A percentile compares a stretch with the other conserved stretches of the same genome.
Conservation (phyloP, 129 eudicot species). For the Flaveria trinervia region DNA sequence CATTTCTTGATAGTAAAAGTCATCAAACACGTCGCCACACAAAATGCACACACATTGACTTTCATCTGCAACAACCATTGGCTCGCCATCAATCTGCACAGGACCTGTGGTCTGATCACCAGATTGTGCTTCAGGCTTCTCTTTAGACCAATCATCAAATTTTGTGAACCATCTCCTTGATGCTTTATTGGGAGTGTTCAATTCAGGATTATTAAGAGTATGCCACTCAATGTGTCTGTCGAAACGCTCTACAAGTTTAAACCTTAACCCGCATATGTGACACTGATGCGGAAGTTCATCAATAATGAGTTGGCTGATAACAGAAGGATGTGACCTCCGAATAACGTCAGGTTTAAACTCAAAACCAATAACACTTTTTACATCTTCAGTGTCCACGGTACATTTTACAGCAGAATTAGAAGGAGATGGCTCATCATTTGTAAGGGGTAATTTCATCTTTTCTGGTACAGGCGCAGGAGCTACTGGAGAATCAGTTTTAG, state of each 20-base stretch:
- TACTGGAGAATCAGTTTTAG: constrained; percentile 34
- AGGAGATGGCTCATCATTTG: constrained; percentile 35
- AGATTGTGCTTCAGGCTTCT: constrained; percentile 33
- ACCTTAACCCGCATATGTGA: constrained; percentile 62
- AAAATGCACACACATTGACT: constrained; percentile 78
- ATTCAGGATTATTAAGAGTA: constrained; percentile 34
- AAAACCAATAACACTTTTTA: constrained; percentile 64
- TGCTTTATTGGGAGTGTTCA: constrained; percentile 26
- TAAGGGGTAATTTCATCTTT: constrained; percentile 10
- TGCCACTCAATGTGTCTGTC: constrained; percentile 87
- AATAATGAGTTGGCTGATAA: constrained; percentile 55
- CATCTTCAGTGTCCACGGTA: constrained; percentile 30
- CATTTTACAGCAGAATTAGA: constrained; percentile 24
- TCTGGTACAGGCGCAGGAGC: constrained; percentile 31
- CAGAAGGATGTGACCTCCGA: constrained; percentile 62
- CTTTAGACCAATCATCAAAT: constrained; percentile 55
- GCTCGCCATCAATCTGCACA: constrained; percentile 49
- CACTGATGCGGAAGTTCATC: constrained; percentile 74
- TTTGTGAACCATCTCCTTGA: constrained; percentile 73
- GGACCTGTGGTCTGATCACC: constrained; percentile 29
- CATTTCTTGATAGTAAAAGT: constrained; percentile 54
- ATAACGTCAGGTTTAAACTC: constrained; percentile 77
- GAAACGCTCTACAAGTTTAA: constrained; percentile 59
- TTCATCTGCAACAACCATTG: constrained; percentile 87
- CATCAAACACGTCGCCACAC: constrained; percentile 94